Percentiles rank a stretch among this genome's conserved stretches.
These are phyloP conservation scores for Malassezia furfur DNA, from an alignment of 1,284 basidiomycete species.

Conservation along the genomic window DNA sequence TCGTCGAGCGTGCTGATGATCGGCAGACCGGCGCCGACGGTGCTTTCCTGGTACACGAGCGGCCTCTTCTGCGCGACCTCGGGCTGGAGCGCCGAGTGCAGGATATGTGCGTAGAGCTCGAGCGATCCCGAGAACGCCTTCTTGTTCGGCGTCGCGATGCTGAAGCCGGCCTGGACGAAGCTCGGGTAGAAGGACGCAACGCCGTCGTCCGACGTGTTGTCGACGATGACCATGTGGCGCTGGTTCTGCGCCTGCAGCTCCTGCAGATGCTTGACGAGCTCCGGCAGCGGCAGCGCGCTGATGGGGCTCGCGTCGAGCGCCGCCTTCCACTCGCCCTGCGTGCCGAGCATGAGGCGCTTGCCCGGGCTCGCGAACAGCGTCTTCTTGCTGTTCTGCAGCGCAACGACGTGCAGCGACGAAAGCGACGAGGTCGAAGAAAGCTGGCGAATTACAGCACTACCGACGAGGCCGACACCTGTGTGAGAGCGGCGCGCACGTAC, in stretches of 20 bases:
- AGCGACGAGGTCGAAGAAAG: conserved; percentile 28
- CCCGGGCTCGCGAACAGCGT: conserved; percentile 30
- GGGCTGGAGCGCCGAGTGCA: conserved; percentile 22
- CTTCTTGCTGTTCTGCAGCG: conserved; percentile 45
- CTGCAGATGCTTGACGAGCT: conserved; percentile 27
- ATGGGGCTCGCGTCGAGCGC: conserved; percentile 22
- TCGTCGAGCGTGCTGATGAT: conserved; percentile 86
- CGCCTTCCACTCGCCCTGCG: conserved; percentile 27
- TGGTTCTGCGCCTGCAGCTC: conserved; percentile 26
- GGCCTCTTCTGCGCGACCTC: conserved; percentile 37
- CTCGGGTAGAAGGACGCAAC: conserved; percentile 75
- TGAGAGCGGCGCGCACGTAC: not conserved
- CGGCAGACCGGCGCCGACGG: conserved; percentile 90
- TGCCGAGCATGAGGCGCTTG: conserved; percentile 18
- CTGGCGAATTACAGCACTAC: conserved; percentile 40
- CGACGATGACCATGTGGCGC: conserved; percentile 63
- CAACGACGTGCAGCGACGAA: conserved; percentile 31
- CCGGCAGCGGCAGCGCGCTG: conserved; percentile 28
- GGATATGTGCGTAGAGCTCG: conserved; percentile 63
- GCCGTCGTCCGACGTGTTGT: conserved; percentile 80
- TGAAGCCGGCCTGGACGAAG: conserved; percentile 68
- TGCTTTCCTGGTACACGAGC: conserved; percentile 76
- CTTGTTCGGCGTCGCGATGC: conserved; percentile 94
- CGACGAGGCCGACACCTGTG: conserved; percentile 39
- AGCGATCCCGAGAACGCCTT: conserved; percentile 81